Base-by-base conservation (phyloP, 78 protist species). In the Neovahlkampfia damariscottae region DNA sequence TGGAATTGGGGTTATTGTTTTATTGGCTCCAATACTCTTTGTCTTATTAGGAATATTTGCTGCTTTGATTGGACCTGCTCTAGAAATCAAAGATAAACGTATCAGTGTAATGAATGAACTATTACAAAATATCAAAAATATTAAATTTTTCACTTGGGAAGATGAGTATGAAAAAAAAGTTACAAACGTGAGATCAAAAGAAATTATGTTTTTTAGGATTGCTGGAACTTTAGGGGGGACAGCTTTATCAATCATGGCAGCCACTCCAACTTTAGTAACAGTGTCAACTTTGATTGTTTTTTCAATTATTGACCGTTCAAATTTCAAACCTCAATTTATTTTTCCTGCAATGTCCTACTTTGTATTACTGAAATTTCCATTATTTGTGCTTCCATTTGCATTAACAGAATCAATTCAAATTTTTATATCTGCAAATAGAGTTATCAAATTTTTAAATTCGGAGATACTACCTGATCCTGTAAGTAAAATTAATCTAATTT, bases 331-430 rank as follows among this genome's bases (percentile, higher is more conserved):
- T 0, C 78, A 74, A 3, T 67, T 67, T 59, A 94, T 89, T 9
- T 92, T 92, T 81, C 87, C 91, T 2, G n/a, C 89, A 0, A 79
- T 92, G 3, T 38, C 92, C 10, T 78, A 89, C 28, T 89, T 92
- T 80, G 83, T 81, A 66, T 78, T 92, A 4, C 83, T 92, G 74
- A 89, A 84, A 30, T 82, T 89, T 29, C 84, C 84, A 19, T 39
- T 80, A 35, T 19, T 69, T 41, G 78, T 88, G 87, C 68, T 91
- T 8, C 95, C 95, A 29, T 36, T 10, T 5, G 77, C 86, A 5
- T 62, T 88, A 67, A 71, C 68, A 31, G 27, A 67, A n/a, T 4
- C 80, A 2, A 86, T 87, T 70, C 89, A 89, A 30, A 90, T 88
- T 8, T 40, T n/a, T 6, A 90, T 92, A 37, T 70, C 91, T 9